Conservation (phyloP, 108 stramenopile species). For the Fistulifera solaris region DNA sequence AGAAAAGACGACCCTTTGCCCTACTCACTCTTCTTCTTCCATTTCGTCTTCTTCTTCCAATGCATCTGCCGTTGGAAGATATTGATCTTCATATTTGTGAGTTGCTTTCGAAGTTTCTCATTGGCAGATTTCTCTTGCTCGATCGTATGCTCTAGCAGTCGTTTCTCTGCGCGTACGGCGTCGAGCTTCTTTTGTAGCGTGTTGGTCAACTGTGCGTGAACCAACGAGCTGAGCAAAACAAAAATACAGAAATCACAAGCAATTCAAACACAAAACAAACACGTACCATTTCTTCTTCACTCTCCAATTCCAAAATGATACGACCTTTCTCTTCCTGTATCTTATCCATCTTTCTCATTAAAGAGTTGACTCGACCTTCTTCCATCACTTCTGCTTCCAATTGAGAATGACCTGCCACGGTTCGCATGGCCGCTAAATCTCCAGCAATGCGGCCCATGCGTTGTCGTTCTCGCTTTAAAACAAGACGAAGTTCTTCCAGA, state of each 20-base stretch:
- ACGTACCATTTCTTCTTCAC: conserved; percentile 45
- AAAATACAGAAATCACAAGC: background rate
- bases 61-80: background rate
- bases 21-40: background rate
- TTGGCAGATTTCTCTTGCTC: conserved; percentile 19
- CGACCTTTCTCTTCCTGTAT: conserved; percentile 36
- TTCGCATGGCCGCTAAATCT: conserved; percentile 21
- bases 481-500: conserved; percentile 18
- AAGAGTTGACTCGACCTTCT: conserved; percentile 29
- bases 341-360: conserved; percentile 27
- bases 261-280: background rate
- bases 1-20: background rate
- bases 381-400: conserved; percentile 33
- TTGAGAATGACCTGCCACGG: conserved; percentile 21
- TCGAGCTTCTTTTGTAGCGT: conserved; percentile 33
- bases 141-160: conserved; percentile 21
- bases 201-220: conserved; percentile 19
- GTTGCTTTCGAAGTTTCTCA: conserved; percentile 7
- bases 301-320: conserved; percentile 32
- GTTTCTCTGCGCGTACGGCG: conserved; percentile 26
- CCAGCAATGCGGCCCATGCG: conserved; percentile 17
- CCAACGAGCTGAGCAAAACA: background rate
- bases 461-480: conserved; percentile 29
- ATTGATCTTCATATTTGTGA: conserved; percentile 1
- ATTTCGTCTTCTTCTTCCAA: conserved; percentile 3